phyloP scores from a whole-genome alignment of 164 flowering plant species.

The Brasenia schreberi region DNA sequence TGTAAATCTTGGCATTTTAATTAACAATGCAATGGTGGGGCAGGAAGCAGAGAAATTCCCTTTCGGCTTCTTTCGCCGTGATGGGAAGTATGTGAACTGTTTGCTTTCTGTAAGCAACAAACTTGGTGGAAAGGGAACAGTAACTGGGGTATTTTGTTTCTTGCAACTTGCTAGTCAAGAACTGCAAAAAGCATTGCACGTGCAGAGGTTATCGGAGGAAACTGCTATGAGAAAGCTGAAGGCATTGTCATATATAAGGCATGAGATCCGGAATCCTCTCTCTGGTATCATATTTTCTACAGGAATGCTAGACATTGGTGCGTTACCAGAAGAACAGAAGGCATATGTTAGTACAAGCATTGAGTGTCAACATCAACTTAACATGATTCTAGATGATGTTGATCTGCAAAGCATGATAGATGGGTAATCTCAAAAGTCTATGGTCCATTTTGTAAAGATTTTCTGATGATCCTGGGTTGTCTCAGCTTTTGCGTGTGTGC shows the following conservation, averaged over 20 bases:
- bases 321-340: slow-evolving; percentile 60
- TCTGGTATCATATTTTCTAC: slow-evolving; percentile 75
- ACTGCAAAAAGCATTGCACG: slow-evolving; percentile 86
- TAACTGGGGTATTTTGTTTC: slow-evolving; percentile 93
- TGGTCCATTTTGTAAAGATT: background rate
- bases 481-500: background rate
- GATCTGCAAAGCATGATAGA: slow-evolving; percentile 83
- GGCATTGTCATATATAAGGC: slow-evolving; percentile 63
- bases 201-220: slow-evolving; percentile 71
- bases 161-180: slow-evolving; percentile 90
- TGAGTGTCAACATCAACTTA: slow-evolving; percentile 80
- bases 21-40: slow-evolving; percentile 72
- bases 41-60: slow-evolving; percentile 65
- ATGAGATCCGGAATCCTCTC: slow-evolving; percentile 76
- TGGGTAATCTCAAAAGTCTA: slow-evolving; percentile 41
- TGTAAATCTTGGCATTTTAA: slow-evolving; percentile 61
- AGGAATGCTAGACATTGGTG: slow-evolving; percentile 70
- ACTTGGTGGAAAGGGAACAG: slow-evolving; percentile 53
- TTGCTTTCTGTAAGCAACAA: slow-evolving; percentile 74
- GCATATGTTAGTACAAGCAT: slow-evolving; percentile 53
- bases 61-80: slow-evolving; percentile 60
- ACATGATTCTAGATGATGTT: slow-evolving; percentile 72
- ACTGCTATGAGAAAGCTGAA: slow-evolving; percentile 67
- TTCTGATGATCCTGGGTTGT: background rate
- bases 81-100: slow-evolving; percentile 74